Percentiles rank a stretch among this genome's conserved stretches.
These are phyloP conservation scores for Monosporascus sp. DNA, from an alignment of 2,329 filamentous ascomycete genomes.

Conservation along the genomic window DNA sequence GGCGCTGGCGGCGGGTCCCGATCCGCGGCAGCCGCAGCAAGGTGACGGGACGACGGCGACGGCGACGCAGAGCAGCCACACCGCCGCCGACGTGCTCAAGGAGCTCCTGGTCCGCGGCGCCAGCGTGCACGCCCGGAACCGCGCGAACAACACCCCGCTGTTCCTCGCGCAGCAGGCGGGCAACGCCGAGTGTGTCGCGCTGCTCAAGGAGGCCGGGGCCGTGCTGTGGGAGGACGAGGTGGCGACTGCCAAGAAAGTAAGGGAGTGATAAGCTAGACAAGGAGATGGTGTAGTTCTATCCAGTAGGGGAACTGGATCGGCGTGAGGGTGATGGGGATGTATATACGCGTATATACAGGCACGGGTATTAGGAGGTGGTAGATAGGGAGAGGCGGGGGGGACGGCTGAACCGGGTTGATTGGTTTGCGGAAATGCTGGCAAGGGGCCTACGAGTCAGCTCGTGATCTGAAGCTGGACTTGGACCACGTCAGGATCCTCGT, in stretches of 20 bases:
- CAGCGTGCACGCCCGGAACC: conserved; percentile 62
- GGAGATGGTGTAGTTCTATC: no score
- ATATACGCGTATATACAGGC: no score
- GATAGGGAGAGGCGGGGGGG: no score
- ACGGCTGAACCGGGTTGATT: no score
- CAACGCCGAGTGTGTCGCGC: conserved; percentile 44
- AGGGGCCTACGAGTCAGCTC: no score
- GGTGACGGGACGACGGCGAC: conserved; percentile 23
- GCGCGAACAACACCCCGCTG: conserved; percentile 60
- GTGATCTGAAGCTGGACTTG: no score
- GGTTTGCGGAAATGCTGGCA: no score
- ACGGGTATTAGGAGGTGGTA: no score
- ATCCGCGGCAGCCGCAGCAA: conserved; percentile 3
- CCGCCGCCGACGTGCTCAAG: conserved; percentile 46
- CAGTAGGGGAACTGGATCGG: no score
- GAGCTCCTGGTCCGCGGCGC: conserved; percentile 56
- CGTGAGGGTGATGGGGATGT: no score
- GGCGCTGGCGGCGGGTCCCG: conserved; percentile 37
- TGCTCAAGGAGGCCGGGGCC: conserved; percentile 55
- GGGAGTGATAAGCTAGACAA: no score
- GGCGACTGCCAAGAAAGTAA: background rate
- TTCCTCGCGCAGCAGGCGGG: conserved; percentile 57
- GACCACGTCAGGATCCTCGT: no score
- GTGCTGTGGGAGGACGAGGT: conserved; percentile 51
- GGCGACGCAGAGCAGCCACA: conserved; percentile 55